These are phyloP conservation scores for Aspergillus uvarum DNA, from an alignment of 2,329 filamentous ascomycete genomes.

Conservation along the genomic window DNA sequence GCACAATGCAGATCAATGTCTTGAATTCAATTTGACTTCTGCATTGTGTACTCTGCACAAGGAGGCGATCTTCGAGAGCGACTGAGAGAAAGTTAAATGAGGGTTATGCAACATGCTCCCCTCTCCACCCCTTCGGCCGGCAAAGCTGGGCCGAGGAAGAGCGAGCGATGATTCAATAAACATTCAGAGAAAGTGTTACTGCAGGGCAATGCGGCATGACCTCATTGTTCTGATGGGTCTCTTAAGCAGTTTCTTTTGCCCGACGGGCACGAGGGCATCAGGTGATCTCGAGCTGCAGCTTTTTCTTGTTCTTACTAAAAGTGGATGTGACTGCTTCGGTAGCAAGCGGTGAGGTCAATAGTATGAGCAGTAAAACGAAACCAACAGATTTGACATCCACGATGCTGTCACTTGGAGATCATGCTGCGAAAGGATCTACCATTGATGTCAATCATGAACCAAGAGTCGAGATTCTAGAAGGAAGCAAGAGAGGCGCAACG, in stretches of 20 bases:
- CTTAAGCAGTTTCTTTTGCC: not conserved
- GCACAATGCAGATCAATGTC: not conserved
- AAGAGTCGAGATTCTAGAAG: not conserved
- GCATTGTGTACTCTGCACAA: not conserved
- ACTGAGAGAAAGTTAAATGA: not conserved
- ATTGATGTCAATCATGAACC: no score
- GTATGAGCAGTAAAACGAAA: no score
- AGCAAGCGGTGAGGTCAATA: not conserved
- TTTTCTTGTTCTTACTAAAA: not conserved
- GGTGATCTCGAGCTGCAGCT: not conserved
- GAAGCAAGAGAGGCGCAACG: not conserved
- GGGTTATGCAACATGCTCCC: not conserved
- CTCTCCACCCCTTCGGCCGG: not conserved
- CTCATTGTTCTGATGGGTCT: not conserved
- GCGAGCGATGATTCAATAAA: not conserved
- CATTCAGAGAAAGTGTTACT: not conserved
- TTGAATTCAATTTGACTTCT: not conserved
- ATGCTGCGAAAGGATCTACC: no score
- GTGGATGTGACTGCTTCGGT: not conserved
- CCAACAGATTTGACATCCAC: no score
- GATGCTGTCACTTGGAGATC: not conserved
- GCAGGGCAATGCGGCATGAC: not conserved
- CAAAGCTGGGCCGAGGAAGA: not conserved
- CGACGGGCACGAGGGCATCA: not conserved
- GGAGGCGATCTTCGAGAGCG: not conserved